Conservation (phyloP, 2,329 filamentous ascomycete genomes). For the Aspergillus brasiliensis region DNA sequence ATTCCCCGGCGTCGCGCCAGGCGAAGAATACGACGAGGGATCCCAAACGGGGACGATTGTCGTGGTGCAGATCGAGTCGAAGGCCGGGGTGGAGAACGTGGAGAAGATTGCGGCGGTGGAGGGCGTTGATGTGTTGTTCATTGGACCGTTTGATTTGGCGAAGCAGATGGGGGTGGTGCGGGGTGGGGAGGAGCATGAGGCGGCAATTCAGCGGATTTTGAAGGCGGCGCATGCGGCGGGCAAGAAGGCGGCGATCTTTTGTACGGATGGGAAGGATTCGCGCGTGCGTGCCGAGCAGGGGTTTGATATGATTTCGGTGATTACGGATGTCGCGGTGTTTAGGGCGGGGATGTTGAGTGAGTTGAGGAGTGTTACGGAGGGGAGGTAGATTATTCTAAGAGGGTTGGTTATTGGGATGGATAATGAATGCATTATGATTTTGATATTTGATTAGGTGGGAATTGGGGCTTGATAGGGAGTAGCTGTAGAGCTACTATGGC, state of each 20-base stretch:
- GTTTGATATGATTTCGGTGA: constrained; percentile 46
- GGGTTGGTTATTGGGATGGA: too few species aligned
- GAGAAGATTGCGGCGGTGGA: constrained; percentile 47
- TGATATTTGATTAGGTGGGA: not conserved
- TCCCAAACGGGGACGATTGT: constrained; percentile 37
- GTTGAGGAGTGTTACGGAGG: constrained; percentile 34
- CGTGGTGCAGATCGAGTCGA: constrained; percentile 47
- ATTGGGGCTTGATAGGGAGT: not conserved
- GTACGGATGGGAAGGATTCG: constrained; percentile 25
- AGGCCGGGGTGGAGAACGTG: constrained; percentile 44
- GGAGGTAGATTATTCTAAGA: not conserved
- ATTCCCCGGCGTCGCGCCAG: constrained; percentile 29
- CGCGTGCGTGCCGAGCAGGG: constrained; percentile 28
- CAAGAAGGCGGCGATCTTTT: constrained; percentile 48
- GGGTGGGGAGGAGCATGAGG: constrained; percentile 42
- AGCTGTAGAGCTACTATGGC: too few species aligned
- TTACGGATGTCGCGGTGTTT: constrained; percentile 40
- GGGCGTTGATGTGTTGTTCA: constrained; percentile 37
- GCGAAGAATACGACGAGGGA: constrained; percentile 35
- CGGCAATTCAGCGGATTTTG: constrained; percentile 40
- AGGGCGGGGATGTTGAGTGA: constrained; percentile 36
- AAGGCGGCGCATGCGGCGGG: constrained; percentile 37
- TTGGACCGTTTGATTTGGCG: constrained; percentile 40
- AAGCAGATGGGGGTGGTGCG: constrained; percentile 42
- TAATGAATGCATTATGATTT: not conserved